Conservation (phyloP, 2,329 filamentous ascomycete genomes). For the Ceratocystis colombiana region DNA sequence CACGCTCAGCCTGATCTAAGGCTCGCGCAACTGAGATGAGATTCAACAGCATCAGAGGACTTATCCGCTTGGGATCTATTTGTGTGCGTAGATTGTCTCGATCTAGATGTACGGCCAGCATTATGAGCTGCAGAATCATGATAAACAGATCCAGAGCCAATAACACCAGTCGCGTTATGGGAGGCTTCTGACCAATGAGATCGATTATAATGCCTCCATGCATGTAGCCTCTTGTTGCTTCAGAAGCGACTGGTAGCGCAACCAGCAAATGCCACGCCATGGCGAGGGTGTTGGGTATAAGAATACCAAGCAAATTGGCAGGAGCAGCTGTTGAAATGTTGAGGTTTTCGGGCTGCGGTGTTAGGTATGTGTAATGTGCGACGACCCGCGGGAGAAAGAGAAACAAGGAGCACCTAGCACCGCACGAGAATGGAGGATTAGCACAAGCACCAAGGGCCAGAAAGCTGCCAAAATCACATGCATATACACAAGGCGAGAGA, state of each 20-base stretch:
- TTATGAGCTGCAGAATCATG: conserved; percentile 49
- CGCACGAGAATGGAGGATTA: conserved; percentile 20
- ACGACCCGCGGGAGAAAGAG: conserved; percentile 50
- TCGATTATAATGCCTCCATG: conserved; percentile 59
- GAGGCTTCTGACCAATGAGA: conserved; percentile 56
- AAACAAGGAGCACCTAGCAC: conserved; percentile 53
- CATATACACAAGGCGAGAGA: no score
- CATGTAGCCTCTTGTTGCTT: conserved; percentile 53
- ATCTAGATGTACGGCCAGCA: conserved; percentile 54
- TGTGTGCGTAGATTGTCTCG: conserved; percentile 43
- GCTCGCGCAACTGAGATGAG: conserved; percentile 20
- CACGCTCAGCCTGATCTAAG: conserved; percentile 20
- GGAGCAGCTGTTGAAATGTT: conserved; percentile 47
- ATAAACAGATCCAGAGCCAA: conserved; percentile 48
- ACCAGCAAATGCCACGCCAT: conserved; percentile 49
- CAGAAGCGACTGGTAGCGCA: conserved; percentile 47
- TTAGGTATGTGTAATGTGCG: conserved; percentile 54
- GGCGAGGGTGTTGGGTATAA: conserved; percentile 51
- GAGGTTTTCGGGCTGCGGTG: conserved; percentile 50
- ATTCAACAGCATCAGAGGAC: conserved; percentile 18
- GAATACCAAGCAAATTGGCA: conserved; percentile 48
- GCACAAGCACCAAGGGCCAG: not conserved
- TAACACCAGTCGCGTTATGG: conserved; percentile 47
- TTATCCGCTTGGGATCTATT: conserved; percentile 23
- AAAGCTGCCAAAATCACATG: no score